Percentiles rank a stretch among this genome's conserved stretches.
phyloP scores from a whole-genome alignment of 768 basidiomycete genomes.

The Leccinum subtestaceum region DNA sequence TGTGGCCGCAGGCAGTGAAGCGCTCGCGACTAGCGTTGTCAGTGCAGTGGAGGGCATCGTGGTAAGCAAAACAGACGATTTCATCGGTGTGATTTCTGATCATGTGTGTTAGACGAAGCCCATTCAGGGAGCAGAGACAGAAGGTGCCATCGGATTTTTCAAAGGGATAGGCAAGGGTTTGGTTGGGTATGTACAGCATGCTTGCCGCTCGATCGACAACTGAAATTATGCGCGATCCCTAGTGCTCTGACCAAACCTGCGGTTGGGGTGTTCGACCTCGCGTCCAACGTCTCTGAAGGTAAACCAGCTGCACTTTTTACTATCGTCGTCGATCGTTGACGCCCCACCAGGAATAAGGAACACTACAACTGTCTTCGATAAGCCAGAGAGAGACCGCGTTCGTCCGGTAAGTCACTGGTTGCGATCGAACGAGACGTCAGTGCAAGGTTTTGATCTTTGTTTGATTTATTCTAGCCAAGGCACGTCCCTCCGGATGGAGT shows the following conservation, averaged over 20 bases:
- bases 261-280: slow-evolving; percentile 94
- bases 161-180: slow-evolving; percentile 97
- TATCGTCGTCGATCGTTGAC: slow-evolving; percentile 6
- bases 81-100: slow-evolving; percentile 2
- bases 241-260: slow-evolving; percentile 95
- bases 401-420: slow-evolving; percentile 54
- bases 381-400: slow-evolving; percentile 81
- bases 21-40: slow-evolving; percentile 88
- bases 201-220: background rate
- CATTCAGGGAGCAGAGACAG: slow-evolving; percentile 92
- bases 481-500: slow-evolving; percentile 86
- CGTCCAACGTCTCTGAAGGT: slow-evolving; percentile 94
- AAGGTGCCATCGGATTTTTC: slow-evolving; percentile 94
- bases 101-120: slow-evolving; percentile 74
- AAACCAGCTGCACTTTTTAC: background rate
- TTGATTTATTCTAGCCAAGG: slow-evolving; percentile 57
- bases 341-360: slow-evolving; percentile 81
- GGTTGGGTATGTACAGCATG: slow-evolving; percentile 62
- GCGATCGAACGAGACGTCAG: background rate
- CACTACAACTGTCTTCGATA: slow-evolving; percentile 97
- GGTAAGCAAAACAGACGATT: slow-evolving; percentile 41
- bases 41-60: slow-evolving; percentile 96
- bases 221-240: slow-evolving; percentile 1
- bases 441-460: slow-evolving; percentile 2
- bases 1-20: slow-evolving; percentile 92